Base-by-base conservation (phyloP, 805 yeast genomes). In the Sugiyamaella mastotermitis region DNA sequence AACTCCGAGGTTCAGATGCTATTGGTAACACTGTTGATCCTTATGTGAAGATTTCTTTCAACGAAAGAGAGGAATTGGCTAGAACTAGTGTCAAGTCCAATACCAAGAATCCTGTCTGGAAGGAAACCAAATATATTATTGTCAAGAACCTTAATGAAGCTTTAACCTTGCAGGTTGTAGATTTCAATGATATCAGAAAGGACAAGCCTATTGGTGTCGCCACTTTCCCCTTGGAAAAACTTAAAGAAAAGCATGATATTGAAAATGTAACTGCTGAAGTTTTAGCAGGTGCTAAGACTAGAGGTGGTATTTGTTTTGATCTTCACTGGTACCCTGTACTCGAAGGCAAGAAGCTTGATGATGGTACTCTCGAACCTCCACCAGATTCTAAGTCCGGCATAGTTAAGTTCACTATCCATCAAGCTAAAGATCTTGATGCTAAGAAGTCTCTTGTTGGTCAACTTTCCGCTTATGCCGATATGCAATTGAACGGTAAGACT, bases 381-480 rank as follows among this genome's bases (percentile, higher is more conserved):
- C 95, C 95, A 31, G 96, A 86, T 48, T 74, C 85, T 57, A 90
- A 90, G 63, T 86, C 97, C 11, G 99, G 99, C 71, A 79, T 94
- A 51, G 76, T 81, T 15, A 71, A 78, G 52, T 64, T 90, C 49
- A 81, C 78, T 43, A 61, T 84, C 33, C 55, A 66, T 21, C 83
- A 77, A 49, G 80, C 83, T 18, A 76, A 85, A 62, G 74, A 64
- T 31, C 54, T 66, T 11, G 73, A 67, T 42, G 57, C 63, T 28
- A 50, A 54, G 16, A 46, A 55, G 36, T 51, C 61, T 18, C 48
- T 60, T 30, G 74, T 71, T 20, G 76, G 75, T 18, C 76, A 76
- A 40, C 65, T 72, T 5, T 62, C 83, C 4, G 66, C 87, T 1
- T 83, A 68, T 58, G 85, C 80, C 25, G 95, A 88, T 54, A 50